Percentiles rank a stretch among this genome's conserved stretches.
These are phyloP conservation scores for Verbena officinalis DNA, from an alignment of 257 asterid species.

Conservation along the genomic window DNA sequence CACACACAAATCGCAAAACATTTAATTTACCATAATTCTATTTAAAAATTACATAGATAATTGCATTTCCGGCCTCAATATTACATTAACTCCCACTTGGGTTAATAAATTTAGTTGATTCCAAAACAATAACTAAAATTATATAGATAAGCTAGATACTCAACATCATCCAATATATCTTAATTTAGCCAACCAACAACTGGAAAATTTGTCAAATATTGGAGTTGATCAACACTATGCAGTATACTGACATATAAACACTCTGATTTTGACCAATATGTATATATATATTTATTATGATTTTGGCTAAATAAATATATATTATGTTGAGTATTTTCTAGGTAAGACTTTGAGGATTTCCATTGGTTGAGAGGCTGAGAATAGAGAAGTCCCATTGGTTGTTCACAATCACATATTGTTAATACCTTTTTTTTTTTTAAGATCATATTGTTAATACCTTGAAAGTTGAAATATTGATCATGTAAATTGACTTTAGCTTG, in stretches of 20 bases:
- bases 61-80: conserved; percentile 2
- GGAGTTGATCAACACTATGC: background rate
- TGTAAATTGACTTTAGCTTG: no score
- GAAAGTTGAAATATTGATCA: no score
- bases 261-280: no score
- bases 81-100: conserved; percentile 4
- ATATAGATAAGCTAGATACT: background rate
- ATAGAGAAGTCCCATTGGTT: background rate
- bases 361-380: conserved; percentile 14
- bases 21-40: no score
- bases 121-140: background rate
- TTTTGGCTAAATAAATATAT: background rate
- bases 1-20: no score
- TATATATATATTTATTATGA: background rate
- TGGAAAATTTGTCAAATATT: conserved; percentile 8
- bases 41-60: background rate
- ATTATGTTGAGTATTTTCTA: no score
- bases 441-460: no score
- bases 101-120: background rate
- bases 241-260: no score
- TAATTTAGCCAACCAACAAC: conserved; percentile 10
- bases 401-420: no score
- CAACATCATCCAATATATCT: conserved; percentile 1
- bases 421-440: no score
- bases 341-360: background rate